Evolutionary conservation across 1,139 yeast species (phyloP), one percentile per base, ranked within the genome.

Genomic region (Yamadazyma trypodendri): DNA sequence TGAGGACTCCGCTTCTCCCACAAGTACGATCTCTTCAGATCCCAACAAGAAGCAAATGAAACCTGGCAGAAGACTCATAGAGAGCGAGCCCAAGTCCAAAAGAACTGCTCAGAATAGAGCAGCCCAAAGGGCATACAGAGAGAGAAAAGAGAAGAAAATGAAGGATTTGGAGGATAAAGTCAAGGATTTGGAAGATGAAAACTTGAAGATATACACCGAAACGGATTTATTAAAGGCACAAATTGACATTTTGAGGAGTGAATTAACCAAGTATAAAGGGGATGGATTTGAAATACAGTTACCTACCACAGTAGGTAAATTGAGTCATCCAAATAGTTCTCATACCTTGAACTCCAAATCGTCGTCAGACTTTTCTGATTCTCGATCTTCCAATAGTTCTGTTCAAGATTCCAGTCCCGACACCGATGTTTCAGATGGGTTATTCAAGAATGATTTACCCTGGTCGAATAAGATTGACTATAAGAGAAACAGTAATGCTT

Each of bases 41-140:
- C 32, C 65, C 38, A 65, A 59, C 42, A 70, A 68, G 50, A 69
- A 65, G 46, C 72, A 67, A 38, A 58, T 68, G 37, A 68, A 67
- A 47, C 72, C 75, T 1, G 77, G 76, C 10, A 73, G 96, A 45
- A 88, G 86, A 65, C 89, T 86, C 0, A 68, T 83, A 40, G 84
- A 81, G 13, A 75, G 84, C 3, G 95, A 85, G 56, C 96, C 96
- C 3, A 76, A 76, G 54, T 80, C 81, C 52, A 90, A 88, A 68
- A 73, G 98, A 51, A 88, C 96, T 15, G 97, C 97, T 1, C 98
- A 92, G 63, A 92, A 92, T 61, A 75, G 98, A 54, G 97, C 97
- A 6, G 98, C 98, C 15, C 98, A 92, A 63, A 72, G 97, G 40
- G 97, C 97, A 8, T 92, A 89, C 61, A 72, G 98, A 44, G 97